Conservation (phyloP, 2,329 filamentous ascomycete genomes). For the Trichophyton equinum region DNA sequence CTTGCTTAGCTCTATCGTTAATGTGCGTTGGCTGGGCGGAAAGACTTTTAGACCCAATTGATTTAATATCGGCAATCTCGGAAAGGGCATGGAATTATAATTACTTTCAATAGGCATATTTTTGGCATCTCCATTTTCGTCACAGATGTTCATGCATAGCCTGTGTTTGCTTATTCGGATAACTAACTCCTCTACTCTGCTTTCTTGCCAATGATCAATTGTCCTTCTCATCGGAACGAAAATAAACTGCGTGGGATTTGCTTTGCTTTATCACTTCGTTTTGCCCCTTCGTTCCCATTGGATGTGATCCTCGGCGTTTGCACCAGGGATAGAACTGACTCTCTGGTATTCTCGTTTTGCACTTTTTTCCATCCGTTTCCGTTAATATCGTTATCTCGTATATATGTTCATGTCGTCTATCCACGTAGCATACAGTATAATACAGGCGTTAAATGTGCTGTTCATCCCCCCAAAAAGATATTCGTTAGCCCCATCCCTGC, state of each 20-base stretch:
- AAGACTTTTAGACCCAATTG: background rate
- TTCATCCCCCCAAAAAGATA: background rate
- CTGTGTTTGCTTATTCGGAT: background rate
- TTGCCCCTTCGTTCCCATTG: background rate
- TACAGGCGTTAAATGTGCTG: background rate
- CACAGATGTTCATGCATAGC: background rate
- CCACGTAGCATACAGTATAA: constrained; percentile 2
- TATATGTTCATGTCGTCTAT: background rate
- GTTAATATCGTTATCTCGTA: background rate
- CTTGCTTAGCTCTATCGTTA: background rate
- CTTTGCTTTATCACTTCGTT: background rate
- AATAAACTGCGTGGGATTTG: background rate
- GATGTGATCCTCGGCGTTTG: background rate
- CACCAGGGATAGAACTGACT: background rate
- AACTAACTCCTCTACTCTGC: background rate
- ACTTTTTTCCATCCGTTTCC: background rate
- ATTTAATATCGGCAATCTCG: constrained; percentile 1
- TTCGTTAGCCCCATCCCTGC: too few relatives aligned
- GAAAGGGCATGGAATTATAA: background rate
- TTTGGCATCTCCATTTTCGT: background rate
- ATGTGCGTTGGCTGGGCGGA: background rate
- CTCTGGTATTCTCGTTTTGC: background rate
- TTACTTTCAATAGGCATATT: background rate
- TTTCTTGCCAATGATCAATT: background rate
- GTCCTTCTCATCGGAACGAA: background rate